phyloP scores from a whole-genome alignment of 2,329 filamentous ascomycete species.

The Cladophialophora chaetospira region DNA sequence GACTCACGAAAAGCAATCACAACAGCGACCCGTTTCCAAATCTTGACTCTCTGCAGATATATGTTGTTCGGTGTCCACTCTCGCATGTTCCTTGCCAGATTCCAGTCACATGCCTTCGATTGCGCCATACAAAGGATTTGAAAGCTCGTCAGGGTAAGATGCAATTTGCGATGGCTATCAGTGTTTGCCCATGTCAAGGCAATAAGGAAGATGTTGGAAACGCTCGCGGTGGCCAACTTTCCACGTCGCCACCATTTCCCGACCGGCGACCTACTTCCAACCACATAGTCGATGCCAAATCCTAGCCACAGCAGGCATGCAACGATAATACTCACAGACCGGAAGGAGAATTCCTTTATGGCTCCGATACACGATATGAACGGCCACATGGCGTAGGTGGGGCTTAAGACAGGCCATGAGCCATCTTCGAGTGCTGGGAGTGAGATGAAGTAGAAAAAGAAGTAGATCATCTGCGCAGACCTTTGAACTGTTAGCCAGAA shows the following conservation, averaged over 20 bases:
- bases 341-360: neutral
- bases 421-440: constrained; percentile 8
- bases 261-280: neutral
- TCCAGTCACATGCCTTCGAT: constrained; percentile 14
- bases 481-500: no score
- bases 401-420: constrained; percentile 7
- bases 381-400: constrained; percentile 10
- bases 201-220: constrained; percentile 8
- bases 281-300: constrained; percentile 12
- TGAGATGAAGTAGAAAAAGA: constrained; percentile 9
- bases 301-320: constrained; percentile 7
- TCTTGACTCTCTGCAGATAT: neutral
- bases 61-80: constrained; percentile 8
- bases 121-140: constrained; percentile 12
- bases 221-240: constrained; percentile 2
- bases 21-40: constrained; percentile 9
- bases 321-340: constrained; percentile 6
- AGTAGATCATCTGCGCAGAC: constrained; percentile 14
- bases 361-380: constrained; percentile 17
- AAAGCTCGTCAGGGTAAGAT: constrained; percentile 15
- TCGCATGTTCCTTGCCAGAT: constrained; percentile 3
- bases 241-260: constrained; percentile 3
- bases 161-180: constrained; percentile 3
- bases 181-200: constrained; percentile 7
- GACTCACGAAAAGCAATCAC: constrained; percentile 7